Evolutionary conservation across 2,329 filamentous ascomycete genomes (phyloP), one percentile per base, ranked within the genome.

Genomic region (Aspergillus ochraceoroseus): DNA sequence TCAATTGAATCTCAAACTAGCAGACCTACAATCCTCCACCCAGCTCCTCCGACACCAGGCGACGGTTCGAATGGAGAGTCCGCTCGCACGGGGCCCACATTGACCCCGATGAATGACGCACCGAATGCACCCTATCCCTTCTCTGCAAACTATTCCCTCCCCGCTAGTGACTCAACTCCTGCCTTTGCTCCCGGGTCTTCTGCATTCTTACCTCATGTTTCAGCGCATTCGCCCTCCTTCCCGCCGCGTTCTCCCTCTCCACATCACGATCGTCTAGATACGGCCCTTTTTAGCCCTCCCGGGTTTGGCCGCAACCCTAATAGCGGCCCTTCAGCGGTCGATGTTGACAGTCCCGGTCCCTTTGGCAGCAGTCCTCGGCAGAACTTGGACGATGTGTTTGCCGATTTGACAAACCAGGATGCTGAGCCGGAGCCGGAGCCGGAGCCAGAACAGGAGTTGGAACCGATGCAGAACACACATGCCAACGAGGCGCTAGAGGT

Each of bases 1-100:
- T 80, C 81, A 3, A 69, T 79, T n/a, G 73, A 76, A 32, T 52
- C 61, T 3, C 65, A 58, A 28, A 37, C 43, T 14, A 38, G 44
- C 37, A 62, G 54, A 11, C 53, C 59, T 36, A 32, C 50, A 7
- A 49, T 54, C 11, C 47, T 64, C 15, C 60, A 61, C 41, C 61
- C 62, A 5, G 52, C 57, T 6, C 49, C 65, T 27, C 46, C 52
- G 6, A 56, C 59, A 15, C 49, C 66, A 4, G 48, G 54, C 7
- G 57, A 56, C 8, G 57, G 54, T 30, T 53, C 52, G 29, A 56
- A 53, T 26, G 55, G 58, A 23, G 57, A 57, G 11, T 58, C 59
- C 3, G 46, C 56, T 13, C 58, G 54, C 22, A 60, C 53, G 26
- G 58, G 54, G 9, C 64, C 64, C 25, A 59, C 59, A 11, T 54